These are phyloP conservation scores for Abelmoschus esculentus DNA, from an alignment of 345 rosid species.

Conservation along the genomic window DNA sequence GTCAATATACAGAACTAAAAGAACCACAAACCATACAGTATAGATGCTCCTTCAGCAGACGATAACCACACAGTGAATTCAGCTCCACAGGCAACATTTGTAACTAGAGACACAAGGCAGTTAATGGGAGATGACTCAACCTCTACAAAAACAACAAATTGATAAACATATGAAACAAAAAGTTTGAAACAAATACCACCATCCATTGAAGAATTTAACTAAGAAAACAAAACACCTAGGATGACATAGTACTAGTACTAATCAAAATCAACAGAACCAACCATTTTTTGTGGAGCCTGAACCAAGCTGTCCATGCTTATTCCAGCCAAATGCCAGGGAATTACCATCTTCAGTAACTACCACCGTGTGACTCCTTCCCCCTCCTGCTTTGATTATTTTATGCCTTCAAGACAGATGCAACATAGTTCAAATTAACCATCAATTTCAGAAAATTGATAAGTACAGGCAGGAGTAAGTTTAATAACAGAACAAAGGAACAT, in stretches of 20 bases:
- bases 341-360: constrained; percentile 72
- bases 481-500: constrained; percentile 15
- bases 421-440: background rate
- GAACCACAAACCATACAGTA: constrained; percentile 66
- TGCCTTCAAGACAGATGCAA: constrained; percentile 16
- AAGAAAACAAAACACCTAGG: background rate
- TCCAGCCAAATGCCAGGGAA: constrained; percentile 93
- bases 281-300: constrained; percentile 74
- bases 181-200: background rate
- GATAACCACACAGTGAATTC: constrained; percentile 94
- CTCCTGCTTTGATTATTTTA: constrained; percentile 63
- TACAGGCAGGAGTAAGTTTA: background rate
- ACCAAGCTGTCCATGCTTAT: constrained; percentile 94
- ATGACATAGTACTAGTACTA: background rate
- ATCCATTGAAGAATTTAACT: background rate
- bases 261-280: constrained; percentile 20
- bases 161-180: constrained; percentile 1
- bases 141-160: constrained; percentile 36
- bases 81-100: constrained; percentile 76
- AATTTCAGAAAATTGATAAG: background rate
- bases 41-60: constrained; percentile 82
- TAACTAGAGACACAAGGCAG: constrained; percentile 70
- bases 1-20: constrained; percentile 15
- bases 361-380: constrained; percentile 76
- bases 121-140: constrained; percentile 71